A percentile compares a stretch with the other conserved stretches of the same genome.
These are phyloP conservation scores for Malus hybrid DNA, from an alignment of 331 rosid genomes.

Conservation along the genomic window DNA sequence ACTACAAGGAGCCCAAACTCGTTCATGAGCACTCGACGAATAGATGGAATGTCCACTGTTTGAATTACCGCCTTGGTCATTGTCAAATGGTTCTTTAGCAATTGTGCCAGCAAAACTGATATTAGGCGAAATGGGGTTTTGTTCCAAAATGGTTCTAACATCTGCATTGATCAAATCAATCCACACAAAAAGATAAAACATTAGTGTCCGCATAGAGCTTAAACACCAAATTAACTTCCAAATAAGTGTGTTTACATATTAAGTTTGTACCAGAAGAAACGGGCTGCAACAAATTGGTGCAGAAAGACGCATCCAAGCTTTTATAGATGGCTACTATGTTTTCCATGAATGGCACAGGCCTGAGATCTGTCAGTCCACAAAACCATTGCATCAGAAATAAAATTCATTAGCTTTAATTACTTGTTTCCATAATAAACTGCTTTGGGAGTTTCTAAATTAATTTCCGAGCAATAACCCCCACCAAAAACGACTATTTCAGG, in stretches of 20 bases:
- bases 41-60: constrained; percentile 12
- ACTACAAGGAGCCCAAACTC: constrained; percentile 11
- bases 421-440: not conserved
- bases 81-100: constrained; percentile 7
- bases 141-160: constrained; percentile 26
- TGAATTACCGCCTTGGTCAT: constrained; percentile 7
- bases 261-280: constrained; percentile 41
- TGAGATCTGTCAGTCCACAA: constrained; percentile 35
- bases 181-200: not conserved
- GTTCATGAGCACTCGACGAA: constrained; percentile 6
- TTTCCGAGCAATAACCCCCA: not conserved
- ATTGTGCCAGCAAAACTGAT: constrained; percentile 9
- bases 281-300: constrained; percentile 34
- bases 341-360: constrained; percentile 58
- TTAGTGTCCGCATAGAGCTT: not conserved
- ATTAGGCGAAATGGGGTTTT: constrained; percentile 15
- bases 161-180: constrained; percentile 25
- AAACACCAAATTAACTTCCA: not conserved
- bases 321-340: constrained; percentile 60
- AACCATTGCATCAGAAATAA: not conserved
- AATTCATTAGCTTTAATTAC: not conserved
- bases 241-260: not conserved
- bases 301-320: constrained; percentile 53
- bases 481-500: not conserved
- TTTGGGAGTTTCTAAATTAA: not conserved